Conservation (phyloP, 805 yeast species). For the Candida andamanensis region DNA sequence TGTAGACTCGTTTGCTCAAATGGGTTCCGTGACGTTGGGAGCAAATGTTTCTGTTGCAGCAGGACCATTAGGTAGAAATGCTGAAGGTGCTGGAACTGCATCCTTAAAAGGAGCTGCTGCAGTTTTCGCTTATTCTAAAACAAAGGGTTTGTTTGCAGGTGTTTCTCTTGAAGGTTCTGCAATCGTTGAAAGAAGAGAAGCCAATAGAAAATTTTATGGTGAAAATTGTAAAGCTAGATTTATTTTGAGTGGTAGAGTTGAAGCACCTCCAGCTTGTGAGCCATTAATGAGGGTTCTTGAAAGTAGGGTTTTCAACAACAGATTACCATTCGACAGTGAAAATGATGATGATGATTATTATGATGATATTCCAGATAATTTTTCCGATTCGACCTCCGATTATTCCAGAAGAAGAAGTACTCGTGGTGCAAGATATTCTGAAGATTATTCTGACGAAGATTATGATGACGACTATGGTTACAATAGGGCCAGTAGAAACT, state of each 20-base stretch:
- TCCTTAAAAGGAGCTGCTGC: constrained; percentile 85
- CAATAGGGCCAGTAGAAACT: constrained; percentile 14
- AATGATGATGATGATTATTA: constrained; percentile 59
- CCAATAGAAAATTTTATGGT: constrained; percentile 93
- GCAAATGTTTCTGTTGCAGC: constrained; percentile 95
- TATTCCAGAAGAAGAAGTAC: constrained; percentile 18
- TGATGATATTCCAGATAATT: constrained; percentile 62
- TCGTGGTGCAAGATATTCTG: constrained; percentile 20
- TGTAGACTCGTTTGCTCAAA: constrained; percentile 88
- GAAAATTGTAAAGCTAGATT: constrained; percentile 79
- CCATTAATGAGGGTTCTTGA: constrained; percentile 81
- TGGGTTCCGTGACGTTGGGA: constrained; percentile 91
- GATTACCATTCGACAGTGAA: constrained; percentile 43
- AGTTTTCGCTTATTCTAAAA: constrained; percentile 87
- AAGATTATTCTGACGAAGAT: constrained; percentile 29
- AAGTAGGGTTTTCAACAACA: constrained; percentile 71
- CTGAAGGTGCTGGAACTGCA: constrained; percentile 96
- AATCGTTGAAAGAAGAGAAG: constrained; percentile 93
- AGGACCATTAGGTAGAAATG: constrained; percentile 95
- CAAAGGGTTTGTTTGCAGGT: constrained; percentile 96
- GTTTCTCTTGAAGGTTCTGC: constrained; percentile 96
- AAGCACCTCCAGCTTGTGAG: constrained; percentile 88
- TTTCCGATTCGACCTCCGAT: constrained; percentile 50
- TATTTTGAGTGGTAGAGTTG: constrained; percentile 82
- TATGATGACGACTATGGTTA: constrained; percentile 29